Percentiles rank a stretch among this genome's conserved stretches.
Evolutionary conservation across 495 filamentous ascomycete genomes (phyloP).

Genomic region (Aspergillus sparsus): DNA sequence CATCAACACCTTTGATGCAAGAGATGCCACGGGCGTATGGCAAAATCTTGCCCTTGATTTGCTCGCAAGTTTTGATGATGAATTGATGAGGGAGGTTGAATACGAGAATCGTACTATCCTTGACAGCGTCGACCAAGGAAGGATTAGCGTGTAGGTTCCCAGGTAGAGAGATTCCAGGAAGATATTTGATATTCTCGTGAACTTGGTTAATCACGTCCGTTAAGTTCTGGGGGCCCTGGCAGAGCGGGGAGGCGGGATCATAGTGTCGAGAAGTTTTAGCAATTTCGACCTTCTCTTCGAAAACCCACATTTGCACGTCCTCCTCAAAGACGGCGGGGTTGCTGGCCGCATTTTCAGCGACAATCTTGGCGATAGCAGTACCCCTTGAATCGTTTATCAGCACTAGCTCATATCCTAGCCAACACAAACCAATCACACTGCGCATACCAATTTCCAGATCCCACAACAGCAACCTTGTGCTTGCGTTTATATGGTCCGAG

Average conservation of each 20-base stretch:
- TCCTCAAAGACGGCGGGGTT: constrained; percentile 79
- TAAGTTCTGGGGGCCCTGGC: constrained; percentile 74
- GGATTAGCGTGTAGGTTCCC: constrained; percentile 87
- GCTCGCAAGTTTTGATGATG: constrained; percentile 81
- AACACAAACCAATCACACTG: not conserved
- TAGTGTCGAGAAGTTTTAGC: constrained; percentile 64
- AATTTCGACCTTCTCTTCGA: constrained; percentile 79
- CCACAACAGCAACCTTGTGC: constrained; percentile 93
- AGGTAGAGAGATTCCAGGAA: constrained; percentile 81
- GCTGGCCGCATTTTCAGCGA: constrained; percentile 83
- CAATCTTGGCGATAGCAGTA: constrained; percentile 93
- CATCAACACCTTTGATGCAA: constrained; percentile 97
- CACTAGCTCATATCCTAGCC: not conserved
- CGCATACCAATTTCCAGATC: constrained; percentile 91
- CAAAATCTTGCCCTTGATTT: constrained; percentile 83
- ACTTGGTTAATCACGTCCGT: constrained; percentile 85
- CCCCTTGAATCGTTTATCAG: constrained; percentile 57
- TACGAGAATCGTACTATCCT: constrained; percentile 80
- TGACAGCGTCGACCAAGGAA: constrained; percentile 76
- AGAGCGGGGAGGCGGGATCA: constrained; percentile 53
- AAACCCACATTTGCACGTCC: constrained; percentile 97
- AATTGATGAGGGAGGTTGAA: constrained; percentile 99
- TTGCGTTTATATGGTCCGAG: constrained; percentile 57
- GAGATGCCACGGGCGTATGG: constrained; percentile 93
- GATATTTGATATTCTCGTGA: constrained; percentile 98